Evolutionary conservation across 345 rosid species (phyloP).

Genomic region (Mangifera indica): DNA sequence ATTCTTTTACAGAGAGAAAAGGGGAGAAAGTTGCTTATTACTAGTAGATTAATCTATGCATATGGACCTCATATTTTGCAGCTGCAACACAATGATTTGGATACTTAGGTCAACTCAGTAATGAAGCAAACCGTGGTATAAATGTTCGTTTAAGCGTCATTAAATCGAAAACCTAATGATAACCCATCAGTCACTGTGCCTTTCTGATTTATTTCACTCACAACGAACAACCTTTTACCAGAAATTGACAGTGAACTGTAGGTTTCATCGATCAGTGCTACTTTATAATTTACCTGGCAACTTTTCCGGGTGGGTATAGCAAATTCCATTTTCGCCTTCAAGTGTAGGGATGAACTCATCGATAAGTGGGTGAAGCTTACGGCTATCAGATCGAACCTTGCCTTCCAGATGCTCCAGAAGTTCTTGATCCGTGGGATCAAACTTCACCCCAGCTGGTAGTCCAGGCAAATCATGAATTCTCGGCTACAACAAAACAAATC

Average conservation of each 20-base stretch:
- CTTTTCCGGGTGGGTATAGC: constrained; percentile 96
- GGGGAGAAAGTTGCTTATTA: no score
- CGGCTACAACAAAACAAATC: constrained; percentile 31
- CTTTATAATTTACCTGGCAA: constrained; percentile 60
- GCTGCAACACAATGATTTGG: not conserved
- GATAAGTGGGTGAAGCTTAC: constrained; percentile 80
- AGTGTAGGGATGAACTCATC: constrained; percentile 92
- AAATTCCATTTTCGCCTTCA: constrained; percentile 95
- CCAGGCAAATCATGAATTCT: constrained; percentile 91
- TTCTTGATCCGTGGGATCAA: constrained; percentile 98
- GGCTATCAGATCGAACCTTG: constrained; percentile 67
- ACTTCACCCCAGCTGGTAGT: constrained; percentile 95
- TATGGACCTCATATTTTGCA: not conserved
- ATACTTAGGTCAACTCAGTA: not conserved
- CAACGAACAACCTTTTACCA: not conserved
- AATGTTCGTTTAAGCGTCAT: not conserved
- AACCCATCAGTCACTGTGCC: no score
- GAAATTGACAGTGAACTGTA: not conserved
- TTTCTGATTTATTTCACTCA: not conserved
- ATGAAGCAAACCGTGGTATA: not conserved
- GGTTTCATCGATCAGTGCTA: not conserved
- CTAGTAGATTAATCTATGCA: no score
- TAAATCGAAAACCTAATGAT: not conserved
- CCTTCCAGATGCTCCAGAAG: constrained; percentile 92
- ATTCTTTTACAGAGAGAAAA: not conserved